phyloP scores from a whole-genome alignment of 1,284 basidiomycete genomes.

The Ganoderma boninense region DNA sequence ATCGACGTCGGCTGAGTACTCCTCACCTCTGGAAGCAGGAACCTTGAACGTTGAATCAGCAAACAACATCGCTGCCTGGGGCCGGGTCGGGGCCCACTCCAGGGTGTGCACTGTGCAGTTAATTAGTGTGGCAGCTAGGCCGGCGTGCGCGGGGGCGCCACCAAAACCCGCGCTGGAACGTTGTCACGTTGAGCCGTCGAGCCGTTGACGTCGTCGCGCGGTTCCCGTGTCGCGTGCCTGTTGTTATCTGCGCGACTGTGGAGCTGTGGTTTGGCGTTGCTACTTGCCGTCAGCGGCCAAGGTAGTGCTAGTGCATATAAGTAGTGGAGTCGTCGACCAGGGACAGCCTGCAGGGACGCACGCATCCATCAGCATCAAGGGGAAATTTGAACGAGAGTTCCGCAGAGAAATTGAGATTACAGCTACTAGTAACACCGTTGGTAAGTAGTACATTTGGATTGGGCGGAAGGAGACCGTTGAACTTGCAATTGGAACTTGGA shows the following conservation, averaged over 20 bases:
- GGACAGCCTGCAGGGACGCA: neutral
- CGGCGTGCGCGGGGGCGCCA: neutral
- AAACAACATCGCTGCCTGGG: neutral
- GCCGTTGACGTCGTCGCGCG: neutral
- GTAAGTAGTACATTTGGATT: constrained; percentile 15
- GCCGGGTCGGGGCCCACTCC: neutral
- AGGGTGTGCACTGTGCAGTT: too few species aligned
- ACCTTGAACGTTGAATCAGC: neutral
- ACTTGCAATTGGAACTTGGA: too few species aligned
- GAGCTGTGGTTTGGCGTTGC: neutral
- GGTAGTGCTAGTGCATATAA: too few species aligned
- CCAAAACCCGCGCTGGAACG: too few species aligned
- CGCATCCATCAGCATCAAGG: neutral
- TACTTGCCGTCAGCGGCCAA: neutral
- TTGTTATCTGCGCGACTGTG: too few species aligned
- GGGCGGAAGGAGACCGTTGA: neutral
- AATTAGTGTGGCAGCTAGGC: neutral
- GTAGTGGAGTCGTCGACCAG: too few species aligned
- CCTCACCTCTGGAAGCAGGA: too few species aligned
- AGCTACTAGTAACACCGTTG: constrained; percentile 9
- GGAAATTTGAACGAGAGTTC: neutral
- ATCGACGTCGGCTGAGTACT: too few species aligned
- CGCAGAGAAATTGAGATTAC: neutral
- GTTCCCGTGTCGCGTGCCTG: neutral
- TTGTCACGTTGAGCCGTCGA: too few species aligned